Evolutionary conservation across 1,284 basidiomycete genomes (phyloP).

Genomic region (Grifola frondosa): DNA sequence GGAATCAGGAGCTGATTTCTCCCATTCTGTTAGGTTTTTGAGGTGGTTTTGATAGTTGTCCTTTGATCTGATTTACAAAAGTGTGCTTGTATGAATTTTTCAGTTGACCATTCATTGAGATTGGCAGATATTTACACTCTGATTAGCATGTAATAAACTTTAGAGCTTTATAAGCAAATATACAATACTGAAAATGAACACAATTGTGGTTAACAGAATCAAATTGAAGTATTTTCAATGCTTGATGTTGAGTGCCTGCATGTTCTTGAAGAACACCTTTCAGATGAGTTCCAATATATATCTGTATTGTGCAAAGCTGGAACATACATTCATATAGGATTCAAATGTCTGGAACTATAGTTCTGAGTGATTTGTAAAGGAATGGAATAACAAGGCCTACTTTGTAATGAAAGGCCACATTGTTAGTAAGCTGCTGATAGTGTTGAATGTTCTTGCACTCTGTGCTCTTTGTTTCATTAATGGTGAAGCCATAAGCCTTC

Average conservation of each 20-base stretch:
- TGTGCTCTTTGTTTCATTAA: background rate
- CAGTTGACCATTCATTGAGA: background rate
- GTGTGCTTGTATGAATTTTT: background rate
- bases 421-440: background rate
- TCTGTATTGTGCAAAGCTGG: background rate
- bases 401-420: slow-evolving; percentile 7
- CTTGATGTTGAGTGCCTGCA: background rate
- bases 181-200: slow-evolving; percentile 3
- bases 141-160: background rate
- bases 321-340: background rate
- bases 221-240: background rate
- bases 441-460: background rate
- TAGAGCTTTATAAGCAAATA: background rate
- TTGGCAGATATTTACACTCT: background rate
- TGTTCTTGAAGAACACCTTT: background rate
- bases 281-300: background rate
- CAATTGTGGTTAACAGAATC: background rate
- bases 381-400: background rate
- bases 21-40: background rate
- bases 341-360: slow-evolving; percentile 3
- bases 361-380: background rate
- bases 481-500: background rate
- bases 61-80: background rate
- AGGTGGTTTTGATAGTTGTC: background rate
- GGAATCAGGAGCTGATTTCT: background rate